Evolutionary conservation across 1,284 basidiomycete species (phyloP).

Genomic region (Apiotrichum gracile): DNA sequence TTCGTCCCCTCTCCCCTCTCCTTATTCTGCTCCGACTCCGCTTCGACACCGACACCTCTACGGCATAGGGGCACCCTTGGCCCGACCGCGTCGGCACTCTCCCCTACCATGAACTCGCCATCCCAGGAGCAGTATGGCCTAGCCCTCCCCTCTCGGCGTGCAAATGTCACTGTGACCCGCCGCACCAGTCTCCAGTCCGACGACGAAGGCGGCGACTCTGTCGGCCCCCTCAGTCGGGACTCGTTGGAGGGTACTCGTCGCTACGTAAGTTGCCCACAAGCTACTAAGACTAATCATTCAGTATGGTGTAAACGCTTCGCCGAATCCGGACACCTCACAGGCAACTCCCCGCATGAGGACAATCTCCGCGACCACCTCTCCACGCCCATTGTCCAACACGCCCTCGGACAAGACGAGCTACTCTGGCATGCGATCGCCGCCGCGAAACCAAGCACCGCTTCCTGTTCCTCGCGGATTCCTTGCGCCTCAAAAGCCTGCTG

Average conservation of each 20-base stretch:
- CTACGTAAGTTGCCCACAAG: conserved; percentile 9
- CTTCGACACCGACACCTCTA: background rate
- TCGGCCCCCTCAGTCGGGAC: conserved; percentile 12
- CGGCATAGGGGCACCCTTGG: background rate
- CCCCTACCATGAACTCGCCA: conserved; percentile 8
- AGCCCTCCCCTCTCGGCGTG: conserved; percentile 13
- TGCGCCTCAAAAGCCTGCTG: conserved; percentile 38
- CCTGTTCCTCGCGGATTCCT: conserved; percentile 37
- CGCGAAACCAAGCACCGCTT: conserved; percentile 25
- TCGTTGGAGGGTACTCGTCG: conserved; percentile 17
- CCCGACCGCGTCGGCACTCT: background rate
- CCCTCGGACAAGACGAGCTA: conserved; percentile 16
- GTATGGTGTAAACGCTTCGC: conserved; percentile 3
- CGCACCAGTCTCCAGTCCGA: conserved; percentile 11
- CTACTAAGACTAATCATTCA: background rate
- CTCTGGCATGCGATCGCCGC: conserved; percentile 19
- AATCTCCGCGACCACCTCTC: conserved; percentile 10
- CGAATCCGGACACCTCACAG: conserved; percentile 4
- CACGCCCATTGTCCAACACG: conserved; percentile 8
- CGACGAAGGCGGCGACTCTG: conserved; percentile 15
- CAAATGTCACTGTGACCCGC: conserved; percentile 15
- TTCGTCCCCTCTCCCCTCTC: too few species aligned
- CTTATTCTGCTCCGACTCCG: too few species aligned
- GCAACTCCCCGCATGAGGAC: conserved; percentile 2
- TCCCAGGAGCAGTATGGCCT: conserved; percentile 10